Conservation (phyloP, 805 yeast genomes). For the Barnettozyma vustinii region DNA sequence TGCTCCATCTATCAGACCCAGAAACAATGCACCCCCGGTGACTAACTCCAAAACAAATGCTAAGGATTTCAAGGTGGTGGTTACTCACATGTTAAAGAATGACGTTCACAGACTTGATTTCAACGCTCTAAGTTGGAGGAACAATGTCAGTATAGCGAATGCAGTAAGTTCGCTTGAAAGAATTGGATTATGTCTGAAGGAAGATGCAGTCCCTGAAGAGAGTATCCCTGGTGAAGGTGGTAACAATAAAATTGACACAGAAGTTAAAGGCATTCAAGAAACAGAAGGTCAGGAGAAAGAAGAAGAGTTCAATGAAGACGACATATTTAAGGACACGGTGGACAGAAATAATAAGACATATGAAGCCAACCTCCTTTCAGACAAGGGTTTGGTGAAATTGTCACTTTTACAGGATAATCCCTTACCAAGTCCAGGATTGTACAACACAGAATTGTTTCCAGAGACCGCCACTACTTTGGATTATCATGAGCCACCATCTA, state of each 20-base stretch:
- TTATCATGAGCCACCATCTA: not conserved
- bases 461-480: not conserved
- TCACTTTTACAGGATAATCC: not conserved
- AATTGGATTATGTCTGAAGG: slow-evolving; percentile 2
- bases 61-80: slow-evolving; percentile 1
- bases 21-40: not conserved
- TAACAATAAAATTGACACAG: not conserved
- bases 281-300: not conserved
- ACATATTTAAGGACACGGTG: not conserved
- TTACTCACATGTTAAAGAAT: slow-evolving; percentile 1
- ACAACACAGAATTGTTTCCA: not conserved
- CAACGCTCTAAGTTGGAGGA: slow-evolving; percentile 1
- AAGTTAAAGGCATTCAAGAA: not conserved
- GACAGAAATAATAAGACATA: not conserved
- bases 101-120: slow-evolving; percentile 2
- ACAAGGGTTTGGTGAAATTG: not conserved
- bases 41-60: not conserved
- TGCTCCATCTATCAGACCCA: not conserved
- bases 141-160: not conserved
- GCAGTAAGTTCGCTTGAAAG: slow-evolving; percentile 3
- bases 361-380: not conserved
- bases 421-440: not conserved
- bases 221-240: not conserved
- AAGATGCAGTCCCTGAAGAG: slow-evolving; percentile 6
- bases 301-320: not conserved